Percentiles rank a stretch among this genome's conserved stretches.
Conservation (phyloP, 1,284 basidiomycete genomes). For the Tilletia horrida region DNA sequence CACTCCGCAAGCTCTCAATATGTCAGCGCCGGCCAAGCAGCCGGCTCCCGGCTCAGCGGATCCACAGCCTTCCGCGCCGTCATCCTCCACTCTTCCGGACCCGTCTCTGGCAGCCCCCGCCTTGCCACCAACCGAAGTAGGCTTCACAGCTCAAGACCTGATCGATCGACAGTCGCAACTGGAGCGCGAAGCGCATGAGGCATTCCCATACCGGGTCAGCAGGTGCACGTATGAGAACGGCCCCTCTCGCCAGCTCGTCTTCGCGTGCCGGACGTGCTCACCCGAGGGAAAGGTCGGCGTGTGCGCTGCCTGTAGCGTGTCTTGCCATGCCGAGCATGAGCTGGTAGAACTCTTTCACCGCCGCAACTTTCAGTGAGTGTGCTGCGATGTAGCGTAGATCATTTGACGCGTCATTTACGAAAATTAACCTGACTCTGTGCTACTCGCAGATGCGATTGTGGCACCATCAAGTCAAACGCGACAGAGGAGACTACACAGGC, state of each 20-base stretch:
- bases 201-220: constrained; percentile 55
- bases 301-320: constrained; percentile 56
- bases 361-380: constrained; percentile 38
- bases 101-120: constrained; percentile 40
- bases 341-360: constrained; percentile 54
- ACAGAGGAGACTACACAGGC: constrained; percentile 21
- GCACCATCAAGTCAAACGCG: constrained; percentile 29
- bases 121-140: constrained; percentile 32
- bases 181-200: constrained; percentile 55
- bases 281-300: constrained; percentile 45
- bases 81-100: constrained; percentile 30
- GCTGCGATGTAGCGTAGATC: neutral
- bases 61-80: neutral
- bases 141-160: constrained; percentile 54
- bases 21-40: too few relatives aligned
- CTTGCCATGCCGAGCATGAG: constrained; percentile 55
- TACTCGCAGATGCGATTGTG: constrained; percentile 45
- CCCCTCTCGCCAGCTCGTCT: constrained; percentile 55
- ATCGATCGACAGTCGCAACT: constrained; percentile 52
- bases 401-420: neutral
- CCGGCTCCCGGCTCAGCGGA: neutral
- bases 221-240: constrained; percentile 54
- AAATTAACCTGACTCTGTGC: neutral
- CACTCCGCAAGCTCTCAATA: neutral
- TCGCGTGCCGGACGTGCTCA: constrained; percentile 50